These are phyloP conservation scores for Amanita brunnescens DNA, from an alignment of 768 basidiomycete genomes.

Conservation along the genomic window DNA sequence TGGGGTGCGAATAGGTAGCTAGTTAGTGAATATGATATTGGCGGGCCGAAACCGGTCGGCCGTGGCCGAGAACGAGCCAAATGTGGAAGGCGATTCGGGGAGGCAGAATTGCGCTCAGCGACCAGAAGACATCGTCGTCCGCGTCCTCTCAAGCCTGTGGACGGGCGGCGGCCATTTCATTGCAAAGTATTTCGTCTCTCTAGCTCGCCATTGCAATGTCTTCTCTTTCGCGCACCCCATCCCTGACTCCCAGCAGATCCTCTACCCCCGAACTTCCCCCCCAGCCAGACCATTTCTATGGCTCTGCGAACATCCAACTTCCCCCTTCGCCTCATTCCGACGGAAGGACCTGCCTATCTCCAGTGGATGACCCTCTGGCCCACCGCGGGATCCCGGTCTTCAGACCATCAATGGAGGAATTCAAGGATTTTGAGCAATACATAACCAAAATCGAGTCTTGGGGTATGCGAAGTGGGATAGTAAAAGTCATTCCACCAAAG, in stretches of 20 bases:
- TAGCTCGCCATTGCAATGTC: not conserved
- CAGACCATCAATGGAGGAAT: slow-evolving; percentile 88
- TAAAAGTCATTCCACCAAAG: slow-evolving; percentile 91
- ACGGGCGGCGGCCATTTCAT: not conserved
- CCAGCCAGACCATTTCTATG: slow-evolving; percentile 84
- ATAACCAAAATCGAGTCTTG: slow-evolving; percentile 83
- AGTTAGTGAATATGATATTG: not conserved
- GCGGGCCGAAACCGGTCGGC: not conserved
- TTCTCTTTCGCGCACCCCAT: not conserved
- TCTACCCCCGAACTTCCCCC: slow-evolving; percentile 22
- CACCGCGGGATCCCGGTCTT: slow-evolving; percentile 95
- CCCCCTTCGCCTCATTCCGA: slow-evolving; percentile 59
- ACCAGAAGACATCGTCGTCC: slow-evolving; percentile 1
- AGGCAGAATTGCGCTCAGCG: not conserved
- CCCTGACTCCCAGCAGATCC: slow-evolving; percentile 7
- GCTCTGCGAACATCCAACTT: slow-evolving; percentile 36
- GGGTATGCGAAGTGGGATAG: slow-evolving; percentile 86
- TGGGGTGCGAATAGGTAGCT: slow-evolving; percentile 11
- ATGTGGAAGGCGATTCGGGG: not conserved
- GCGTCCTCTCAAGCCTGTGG: not conserved
- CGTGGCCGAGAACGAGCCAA: not conserved
- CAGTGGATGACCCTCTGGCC: slow-evolving; percentile 73
- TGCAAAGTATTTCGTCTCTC: not conserved
- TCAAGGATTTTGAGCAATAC: slow-evolving; percentile 85
- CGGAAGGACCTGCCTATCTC: slow-evolving; percentile 59